Conservation (phyloP, 75 land plant species). For the Pseudotsuga menziesii region DNA sequence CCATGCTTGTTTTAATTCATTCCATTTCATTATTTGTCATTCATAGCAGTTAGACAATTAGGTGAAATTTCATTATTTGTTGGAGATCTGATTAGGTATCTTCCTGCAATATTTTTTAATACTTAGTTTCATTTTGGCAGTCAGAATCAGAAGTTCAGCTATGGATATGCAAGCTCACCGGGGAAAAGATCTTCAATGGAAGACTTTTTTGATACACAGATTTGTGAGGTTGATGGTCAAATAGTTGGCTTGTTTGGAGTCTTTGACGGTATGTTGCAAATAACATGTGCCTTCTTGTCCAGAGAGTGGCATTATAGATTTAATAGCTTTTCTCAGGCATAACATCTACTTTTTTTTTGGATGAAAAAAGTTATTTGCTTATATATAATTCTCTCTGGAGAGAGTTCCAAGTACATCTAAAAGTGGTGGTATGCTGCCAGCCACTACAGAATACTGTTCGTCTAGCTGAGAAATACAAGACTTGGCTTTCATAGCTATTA, state of each 20-base stretch:
- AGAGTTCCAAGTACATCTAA: background rate
- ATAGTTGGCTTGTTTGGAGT: conserved; percentile 87
- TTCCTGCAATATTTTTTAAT: background rate
- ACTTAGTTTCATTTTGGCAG: conserved; percentile 18
- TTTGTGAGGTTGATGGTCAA: conserved; percentile 71
- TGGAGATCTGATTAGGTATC: background rate
- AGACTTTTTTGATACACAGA: conserved; percentile 63
- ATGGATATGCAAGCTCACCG: conserved; percentile 76
- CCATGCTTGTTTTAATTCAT: background rate
- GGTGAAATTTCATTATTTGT: background rate
- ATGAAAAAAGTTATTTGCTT: background rate
- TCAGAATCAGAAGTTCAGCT: conserved; percentile 56
- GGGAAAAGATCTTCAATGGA: conserved; percentile 88
- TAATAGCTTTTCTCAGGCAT: background rate
- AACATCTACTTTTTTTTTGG: background rate
- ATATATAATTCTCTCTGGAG: background rate
- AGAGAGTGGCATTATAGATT: background rate
- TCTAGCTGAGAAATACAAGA: no score
- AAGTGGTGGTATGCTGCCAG: background rate
- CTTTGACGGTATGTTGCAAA: conserved; percentile 58
- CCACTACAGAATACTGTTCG: no score
- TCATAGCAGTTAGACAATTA: background rate
- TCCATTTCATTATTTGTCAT: background rate
- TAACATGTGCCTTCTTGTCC: background rate
- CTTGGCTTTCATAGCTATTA: no score